phyloP scores from a whole-genome alignment of 2,329 filamentous ascomycete genomes.

The Arthroderma uncinatum region DNA sequence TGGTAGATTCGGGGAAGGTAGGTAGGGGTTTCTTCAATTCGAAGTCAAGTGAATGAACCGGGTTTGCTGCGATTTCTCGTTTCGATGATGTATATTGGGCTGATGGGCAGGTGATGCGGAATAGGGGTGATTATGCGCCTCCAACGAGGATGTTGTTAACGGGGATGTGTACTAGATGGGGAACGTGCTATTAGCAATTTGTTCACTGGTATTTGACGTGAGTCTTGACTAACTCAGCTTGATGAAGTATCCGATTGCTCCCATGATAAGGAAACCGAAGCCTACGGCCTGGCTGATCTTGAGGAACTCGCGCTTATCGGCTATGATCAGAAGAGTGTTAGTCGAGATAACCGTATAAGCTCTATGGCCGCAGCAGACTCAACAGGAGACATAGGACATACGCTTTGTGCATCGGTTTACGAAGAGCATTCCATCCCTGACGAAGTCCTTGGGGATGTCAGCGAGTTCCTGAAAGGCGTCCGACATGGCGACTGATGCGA shows the following conservation, averaged over 20 bases:
- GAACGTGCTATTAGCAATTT: not conserved
- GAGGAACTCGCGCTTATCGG: constrained; percentile 49
- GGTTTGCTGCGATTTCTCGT: not conserved
- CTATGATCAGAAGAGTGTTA: constrained; percentile 24
- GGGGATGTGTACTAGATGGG: constrained; percentile 36
- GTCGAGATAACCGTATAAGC: not conserved
- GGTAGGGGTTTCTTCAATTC: not conserved
- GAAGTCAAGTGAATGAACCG: not conserved
- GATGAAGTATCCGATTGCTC: constrained; percentile 49
- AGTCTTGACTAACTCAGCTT: constrained; percentile 42
- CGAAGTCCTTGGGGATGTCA: constrained; percentile 46
- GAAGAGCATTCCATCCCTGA: constrained; percentile 40
- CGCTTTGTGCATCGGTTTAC: constrained; percentile 41
- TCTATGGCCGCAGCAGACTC: not conserved
- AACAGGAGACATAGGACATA: constrained; percentile 16
- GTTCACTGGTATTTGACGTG: not conserved
- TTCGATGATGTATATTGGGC: not conserved
- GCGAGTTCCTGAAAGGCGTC: constrained; percentile 51
- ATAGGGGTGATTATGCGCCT: constrained; percentile 26
- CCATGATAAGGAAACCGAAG: constrained; percentile 51
- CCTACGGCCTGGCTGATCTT: constrained; percentile 51
- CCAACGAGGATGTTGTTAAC: constrained; percentile 43
- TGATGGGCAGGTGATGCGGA: not conserved
- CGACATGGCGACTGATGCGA: constrained; percentile 36
- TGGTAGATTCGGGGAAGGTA: not conserved